Evolutionary conservation across 176 grass and related monocot genomes (phyloP).

Genomic region (Aegilops tauschii): DNA sequence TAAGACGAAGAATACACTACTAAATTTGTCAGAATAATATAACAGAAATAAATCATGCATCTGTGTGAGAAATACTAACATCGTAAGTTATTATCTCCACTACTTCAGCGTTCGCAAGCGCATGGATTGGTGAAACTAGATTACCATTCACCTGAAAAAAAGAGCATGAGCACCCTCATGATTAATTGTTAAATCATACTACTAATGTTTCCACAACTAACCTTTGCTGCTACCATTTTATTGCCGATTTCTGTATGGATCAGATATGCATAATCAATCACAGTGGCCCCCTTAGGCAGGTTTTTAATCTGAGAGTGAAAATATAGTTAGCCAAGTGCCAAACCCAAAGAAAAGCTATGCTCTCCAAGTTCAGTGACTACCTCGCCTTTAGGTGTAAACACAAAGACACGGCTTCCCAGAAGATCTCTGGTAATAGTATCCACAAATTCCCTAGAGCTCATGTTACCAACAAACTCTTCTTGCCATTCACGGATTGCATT

Average conservation of each 20-base stretch:
- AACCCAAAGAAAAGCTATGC: not conserved
- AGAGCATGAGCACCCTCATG: slow-evolving; percentile 26
- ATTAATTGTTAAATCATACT: slow-evolving; percentile 29
- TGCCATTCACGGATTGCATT: slow-evolving; percentile 99
- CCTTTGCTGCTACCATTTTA: slow-evolving; percentile 94
- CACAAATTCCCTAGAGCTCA: slow-evolving; percentile 98
- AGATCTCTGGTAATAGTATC: slow-evolving; percentile 90
- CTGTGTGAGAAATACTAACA: slow-evolving; percentile 60
- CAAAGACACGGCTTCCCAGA: slow-evolving; percentile 91
- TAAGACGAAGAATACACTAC: not conserved
- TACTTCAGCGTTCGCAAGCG: slow-evolving; percentile 94
- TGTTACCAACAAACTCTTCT: slow-evolving; percentile 98
- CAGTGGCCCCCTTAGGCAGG: slow-evolving; percentile 88
- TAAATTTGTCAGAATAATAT: slow-evolving; percentile 4
- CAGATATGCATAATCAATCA: slow-evolving; percentile 98
- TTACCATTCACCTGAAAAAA: slow-evolving; percentile 95
- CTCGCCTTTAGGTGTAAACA: slow-evolving; percentile 99
- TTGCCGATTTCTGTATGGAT: slow-evolving; percentile 99
- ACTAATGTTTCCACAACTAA: slow-evolving; percentile 38
- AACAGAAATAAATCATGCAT: slow-evolving; percentile 30
- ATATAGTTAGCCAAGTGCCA: slow-evolving; percentile 5
- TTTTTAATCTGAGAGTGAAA: slow-evolving; percentile 77
- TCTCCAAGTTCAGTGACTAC: slow-evolving; percentile 52
- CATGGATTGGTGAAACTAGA: slow-evolving; percentile 80
- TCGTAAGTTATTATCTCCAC: slow-evolving; percentile 93